Percentiles rank a stretch among this genome's conserved stretches.
Conservation (phyloP, 441 rosid genomes). For the Aquilaria agallochum region DNA sequence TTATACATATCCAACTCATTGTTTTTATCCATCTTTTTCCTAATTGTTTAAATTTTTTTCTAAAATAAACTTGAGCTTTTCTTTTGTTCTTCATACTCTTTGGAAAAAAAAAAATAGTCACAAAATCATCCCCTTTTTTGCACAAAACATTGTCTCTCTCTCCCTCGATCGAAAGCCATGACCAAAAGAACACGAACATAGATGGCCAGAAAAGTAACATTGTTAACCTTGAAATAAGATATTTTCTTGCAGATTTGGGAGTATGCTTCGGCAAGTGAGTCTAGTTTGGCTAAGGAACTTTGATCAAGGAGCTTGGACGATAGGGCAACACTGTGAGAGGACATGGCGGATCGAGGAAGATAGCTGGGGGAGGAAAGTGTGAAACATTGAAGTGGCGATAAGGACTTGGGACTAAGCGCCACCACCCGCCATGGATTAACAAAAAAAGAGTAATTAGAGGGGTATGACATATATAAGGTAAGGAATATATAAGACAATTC, state of each 20-base stretch:
- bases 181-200: constrained; percentile 42
- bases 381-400: constrained; percentile 44
- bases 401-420: constrained; percentile 40
- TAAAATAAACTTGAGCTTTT: too few relatives aligned
- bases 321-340: constrained; percentile 60
- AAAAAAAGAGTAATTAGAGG: too few relatives aligned
- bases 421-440: background rate
- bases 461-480: too few relatives aligned
- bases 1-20: too few relatives aligned
- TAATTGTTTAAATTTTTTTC: too few relatives aligned
- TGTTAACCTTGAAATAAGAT: constrained; percentile 63
- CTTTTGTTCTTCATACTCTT: too few relatives aligned
- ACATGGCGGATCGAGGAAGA: constrained; percentile 49
- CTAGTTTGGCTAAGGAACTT: constrained; percentile 46
- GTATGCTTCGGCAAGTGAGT: constrained; percentile 53
- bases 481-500: too few relatives aligned
- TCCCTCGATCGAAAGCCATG: too few relatives aligned
- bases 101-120: too few relatives aligned
- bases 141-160: too few relatives aligned
- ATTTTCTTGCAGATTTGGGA: constrained; percentile 63
- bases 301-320: constrained; percentile 65
- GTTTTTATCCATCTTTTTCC: too few relatives aligned
- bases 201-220: constrained; percentile 44
- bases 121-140: too few relatives aligned
- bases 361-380: constrained; percentile 52